A percentile compares a stretch with the other conserved stretches of the same genome.
Evolutionary conservation across 2,329 filamentous ascomycete species (phyloP).

Genomic region (Pseudocercospora cruenta): DNA sequence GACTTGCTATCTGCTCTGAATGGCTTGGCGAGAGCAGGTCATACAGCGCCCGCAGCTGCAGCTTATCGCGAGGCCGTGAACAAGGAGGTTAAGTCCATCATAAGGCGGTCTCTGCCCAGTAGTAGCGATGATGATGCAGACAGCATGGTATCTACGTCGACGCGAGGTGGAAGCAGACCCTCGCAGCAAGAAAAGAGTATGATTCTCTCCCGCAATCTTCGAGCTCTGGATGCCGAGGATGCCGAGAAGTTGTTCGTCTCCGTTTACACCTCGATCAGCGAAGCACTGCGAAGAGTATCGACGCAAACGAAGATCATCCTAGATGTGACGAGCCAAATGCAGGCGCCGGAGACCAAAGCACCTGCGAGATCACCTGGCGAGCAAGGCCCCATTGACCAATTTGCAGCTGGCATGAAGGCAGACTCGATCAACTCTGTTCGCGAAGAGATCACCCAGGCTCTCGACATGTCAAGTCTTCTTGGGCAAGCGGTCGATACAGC

Average conservation of each 20-base stretch:
- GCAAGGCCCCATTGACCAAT: slow-evolving; percentile 48
- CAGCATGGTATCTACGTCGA: slow-evolving; percentile 84
- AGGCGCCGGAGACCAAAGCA: slow-evolving; percentile 43
- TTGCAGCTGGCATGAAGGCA: slow-evolving; percentile 31
- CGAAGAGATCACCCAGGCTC: slow-evolving; percentile 73
- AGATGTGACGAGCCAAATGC: slow-evolving; percentile 81
- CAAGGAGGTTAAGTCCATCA: slow-evolving; percentile 82
- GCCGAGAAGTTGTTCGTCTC: slow-evolving; percentile 80
- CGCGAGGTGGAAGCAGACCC: slow-evolving; percentile 67
- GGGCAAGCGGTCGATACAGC: slow-evolving; percentile 80
- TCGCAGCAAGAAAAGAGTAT: slow-evolving; percentile 88
- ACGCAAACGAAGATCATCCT: slow-evolving; percentile 94
- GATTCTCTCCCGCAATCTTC: slow-evolving; percentile 82
- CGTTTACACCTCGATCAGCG: slow-evolving; percentile 85
- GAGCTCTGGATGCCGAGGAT: slow-evolving; percentile 79
- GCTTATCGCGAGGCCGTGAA: slow-evolving; percentile 82
- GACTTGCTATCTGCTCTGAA: slow-evolving; percentile 71
- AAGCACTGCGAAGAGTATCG: slow-evolving; percentile 80
- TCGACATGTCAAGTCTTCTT: slow-evolving; percentile 77
- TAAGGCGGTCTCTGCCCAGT: slow-evolving; percentile 83
- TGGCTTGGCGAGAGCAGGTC: slow-evolving; percentile 79
- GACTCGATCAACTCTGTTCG: slow-evolving; percentile 48
- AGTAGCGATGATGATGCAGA: slow-evolving; percentile 93
- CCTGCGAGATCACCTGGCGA: slow-evolving; percentile 51
- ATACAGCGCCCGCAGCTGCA: slow-evolving; percentile 78